Conservation (phyloP, 371 early-diverging fungal species). For the Actinomortierella wolfii region DNA sequence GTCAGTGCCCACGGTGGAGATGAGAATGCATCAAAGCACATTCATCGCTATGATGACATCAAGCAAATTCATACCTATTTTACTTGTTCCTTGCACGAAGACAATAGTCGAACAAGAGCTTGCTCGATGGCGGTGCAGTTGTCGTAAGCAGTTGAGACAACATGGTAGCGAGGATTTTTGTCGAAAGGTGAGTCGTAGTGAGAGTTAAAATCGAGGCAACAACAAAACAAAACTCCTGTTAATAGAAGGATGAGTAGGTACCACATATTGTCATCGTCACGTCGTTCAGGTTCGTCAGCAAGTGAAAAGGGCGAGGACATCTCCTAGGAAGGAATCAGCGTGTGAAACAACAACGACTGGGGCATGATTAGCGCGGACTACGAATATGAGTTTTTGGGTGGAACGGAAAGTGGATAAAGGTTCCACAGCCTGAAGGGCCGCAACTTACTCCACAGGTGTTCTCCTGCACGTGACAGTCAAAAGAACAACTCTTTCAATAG, state of each 20-base stretch:
- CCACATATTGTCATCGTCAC: background rate
- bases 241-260: background rate
- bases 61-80: slow-evolving; percentile 16
- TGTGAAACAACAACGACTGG: too few species aligned
- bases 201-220: slow-evolving; percentile 11
- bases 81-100: slow-evolving; percentile 19
- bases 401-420: too few species aligned
- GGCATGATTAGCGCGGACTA: too few species aligned
- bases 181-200: slow-evolving; percentile 7
- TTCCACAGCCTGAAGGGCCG: too few species aligned
- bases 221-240: slow-evolving; percentile 21
- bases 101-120: slow-evolving; percentile 22
- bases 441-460: too few species aligned
- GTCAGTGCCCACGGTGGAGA: slow-evolving; percentile 38
- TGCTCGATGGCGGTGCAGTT: slow-evolving; percentile 9
- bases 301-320: too few species aligned
- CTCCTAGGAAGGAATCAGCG: too few species aligned
- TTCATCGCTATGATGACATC: slow-evolving; percentile 14
- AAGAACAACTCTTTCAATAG: too few species aligned
- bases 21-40: slow-evolving; percentile 24
- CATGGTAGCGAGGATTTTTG: slow-evolving; percentile 2
- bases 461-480: too few species aligned
- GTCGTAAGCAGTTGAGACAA: slow-evolving; percentile 22
- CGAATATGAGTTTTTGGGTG: too few species aligned
- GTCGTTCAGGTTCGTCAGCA: background rate